Conservation (phyloP, 192 early-diverging fungal species). For the Entomortierella beljakovae region DNA sequence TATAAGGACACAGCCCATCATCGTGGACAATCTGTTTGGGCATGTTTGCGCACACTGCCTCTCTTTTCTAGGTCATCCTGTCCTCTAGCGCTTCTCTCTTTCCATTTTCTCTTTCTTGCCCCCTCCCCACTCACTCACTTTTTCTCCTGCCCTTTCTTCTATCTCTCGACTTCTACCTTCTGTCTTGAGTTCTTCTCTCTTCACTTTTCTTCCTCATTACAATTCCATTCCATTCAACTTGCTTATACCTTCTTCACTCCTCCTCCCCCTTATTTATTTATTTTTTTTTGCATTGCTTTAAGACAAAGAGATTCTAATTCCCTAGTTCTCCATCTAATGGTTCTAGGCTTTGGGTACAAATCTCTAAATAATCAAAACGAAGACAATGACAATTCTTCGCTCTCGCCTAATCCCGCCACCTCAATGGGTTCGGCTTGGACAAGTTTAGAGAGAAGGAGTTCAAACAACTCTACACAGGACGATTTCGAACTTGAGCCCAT, state of each 20-base stretch:
- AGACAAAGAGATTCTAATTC: too few species aligned
- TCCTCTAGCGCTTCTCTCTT: not conserved
- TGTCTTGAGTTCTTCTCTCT: not conserved
- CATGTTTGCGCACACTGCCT: not conserved
- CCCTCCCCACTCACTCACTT: not conserved
- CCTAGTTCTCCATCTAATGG: slow-evolving; percentile 1
- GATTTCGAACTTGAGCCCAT: slow-evolving; percentile 41
- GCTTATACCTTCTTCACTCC: too few species aligned
- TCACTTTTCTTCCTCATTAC: not conserved
- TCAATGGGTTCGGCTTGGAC: slow-evolving; percentile 22
- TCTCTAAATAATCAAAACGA: slow-evolving; percentile 13
- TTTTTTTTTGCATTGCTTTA: too few species aligned
- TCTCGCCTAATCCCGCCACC: slow-evolving; percentile 3
- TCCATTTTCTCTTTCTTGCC: not conserved
- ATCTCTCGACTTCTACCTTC: not conserved
- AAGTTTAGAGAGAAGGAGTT: slow-evolving; percentile 20
- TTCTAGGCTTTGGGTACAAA: slow-evolving; percentile 36
- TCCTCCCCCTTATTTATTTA: too few species aligned
- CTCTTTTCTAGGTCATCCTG: not conserved
- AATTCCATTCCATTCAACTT: too few species aligned
- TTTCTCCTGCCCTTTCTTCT: not conserved
- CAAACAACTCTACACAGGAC: slow-evolving; percentile 23
- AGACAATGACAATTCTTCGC: not conserved
- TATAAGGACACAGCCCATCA: too few species aligned
- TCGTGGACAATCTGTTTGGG: too few species aligned